Evolutionary conservation across 345 rosid species (phyloP), one percentile per base, ranked within the genome.

Genomic region (Bruguiera gymnorhiza): DNA sequence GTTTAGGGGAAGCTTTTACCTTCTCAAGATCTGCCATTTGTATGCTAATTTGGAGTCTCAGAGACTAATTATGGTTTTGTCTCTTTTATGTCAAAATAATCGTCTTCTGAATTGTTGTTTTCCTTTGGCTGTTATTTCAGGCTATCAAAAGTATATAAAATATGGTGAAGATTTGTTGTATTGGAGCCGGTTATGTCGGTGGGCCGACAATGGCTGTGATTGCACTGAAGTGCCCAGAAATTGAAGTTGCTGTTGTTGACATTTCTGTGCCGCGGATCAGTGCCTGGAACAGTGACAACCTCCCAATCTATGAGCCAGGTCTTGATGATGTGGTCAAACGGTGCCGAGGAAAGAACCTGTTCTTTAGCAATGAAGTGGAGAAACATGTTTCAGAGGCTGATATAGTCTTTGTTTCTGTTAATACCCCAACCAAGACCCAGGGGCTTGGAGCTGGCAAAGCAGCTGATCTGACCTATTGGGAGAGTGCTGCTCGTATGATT

Each of bases 81-180:
- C 63, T 34, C 3, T 32, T 54, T 26, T 13, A 6, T 39, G 15
- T 56, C 62, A 37, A 36, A 8, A 69, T 60, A 6, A 39, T 59
- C 26, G 5, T 39, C 13, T 31, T 43, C 20, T 27, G 26, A 27
- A 37, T 43, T 68, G 55, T 19, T 69, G n/a, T 30, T 21, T 51
- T 62, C 8, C 37, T 19, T 6, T 55, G 32, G 51, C 31, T 29
- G 24, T 31, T 62, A 5, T 32, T 43, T 20, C 30, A 53, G 74
- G 69, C 15, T 19, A 56, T 71, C 30, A 13, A 18, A 63, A 31
- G 34, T 23, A 56, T 51, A 20, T 27, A 54, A 57, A 56, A 56
- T 3, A 76, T 76, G 80, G 80, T 76, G 76, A 76, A 72, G 76
- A 71, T 76, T 39, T 76, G 80, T 58, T 76, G 76, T 71, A 72